These are phyloP conservation scores for Torrubiella hemipterigena DNA, from an alignment of 2,329 filamentous ascomycete genomes.

Conservation along the genomic window DNA sequence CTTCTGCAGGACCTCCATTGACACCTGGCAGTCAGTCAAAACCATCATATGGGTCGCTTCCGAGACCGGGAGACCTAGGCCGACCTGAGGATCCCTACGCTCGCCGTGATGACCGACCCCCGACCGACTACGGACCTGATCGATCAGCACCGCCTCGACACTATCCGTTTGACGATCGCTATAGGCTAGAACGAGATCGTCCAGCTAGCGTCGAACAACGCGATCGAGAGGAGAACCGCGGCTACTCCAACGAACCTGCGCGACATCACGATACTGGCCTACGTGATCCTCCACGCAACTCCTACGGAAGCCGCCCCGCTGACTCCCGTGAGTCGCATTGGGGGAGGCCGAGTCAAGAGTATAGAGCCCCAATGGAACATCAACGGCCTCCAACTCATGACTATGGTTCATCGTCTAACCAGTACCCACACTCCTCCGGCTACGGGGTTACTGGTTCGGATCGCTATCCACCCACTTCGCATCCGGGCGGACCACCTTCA, in stretches of 20 bases:
- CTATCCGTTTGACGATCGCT: slow-evolving; percentile 40
- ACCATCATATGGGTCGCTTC: slow-evolving; percentile 30
- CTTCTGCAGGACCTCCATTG: slow-evolving; percentile 29
- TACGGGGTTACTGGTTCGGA: slow-evolving; percentile 20
- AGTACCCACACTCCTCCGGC: slow-evolving; percentile 16
- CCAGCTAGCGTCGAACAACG: slow-evolving; percentile 30
- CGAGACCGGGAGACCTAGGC: slow-evolving; percentile 34
- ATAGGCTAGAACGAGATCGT: slow-evolving; percentile 34
- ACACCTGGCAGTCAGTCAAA: slow-evolving; percentile 41
- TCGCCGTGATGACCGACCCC: slow-evolving; percentile 33
- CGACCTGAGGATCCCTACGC: slow-evolving; percentile 33
- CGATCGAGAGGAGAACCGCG: slow-evolving; percentile 31
- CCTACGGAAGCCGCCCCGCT: slow-evolving; percentile 30
- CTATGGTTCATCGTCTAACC: slow-evolving; percentile 30
- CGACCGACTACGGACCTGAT: slow-evolving; percentile 42
- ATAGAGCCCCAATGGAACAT: slow-evolving; percentile 24
- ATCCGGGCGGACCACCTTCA: slow-evolving; percentile 20
- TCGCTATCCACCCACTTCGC: slow-evolving; percentile 20
- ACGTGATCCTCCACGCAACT: slow-evolving; percentile 31
- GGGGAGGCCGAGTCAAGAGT: slow-evolving; percentile 19
- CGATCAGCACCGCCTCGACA: slow-evolving; percentile 30
- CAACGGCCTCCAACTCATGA: slow-evolving; percentile 34
- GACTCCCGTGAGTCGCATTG: slow-evolving; percentile 24
- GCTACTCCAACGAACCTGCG: slow-evolving; percentile 33
- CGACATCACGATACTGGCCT: slow-evolving; percentile 28